Evolutionary conservation across 306 rosid species (phyloP).

Genomic region (Gynostemma pentaphyllum): DNA sequence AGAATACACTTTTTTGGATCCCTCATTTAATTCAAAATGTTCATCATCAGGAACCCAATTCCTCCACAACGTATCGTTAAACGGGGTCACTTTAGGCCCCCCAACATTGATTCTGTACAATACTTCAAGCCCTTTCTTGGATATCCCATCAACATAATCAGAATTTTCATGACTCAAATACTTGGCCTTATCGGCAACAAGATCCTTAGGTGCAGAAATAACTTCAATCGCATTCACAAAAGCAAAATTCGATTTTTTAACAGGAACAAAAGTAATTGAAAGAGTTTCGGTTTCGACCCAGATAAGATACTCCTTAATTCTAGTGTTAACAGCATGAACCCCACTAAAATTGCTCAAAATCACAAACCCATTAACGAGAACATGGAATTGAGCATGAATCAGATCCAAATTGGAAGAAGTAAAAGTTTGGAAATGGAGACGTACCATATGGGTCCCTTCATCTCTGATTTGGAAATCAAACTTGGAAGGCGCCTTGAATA

Average conservation of each 20-base stretch:
- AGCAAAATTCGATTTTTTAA: conserved; percentile 33
- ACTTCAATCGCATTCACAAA: conserved; percentile 90
- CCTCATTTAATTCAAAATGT: conserved; percentile 31
- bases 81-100: conserved; percentile 85
- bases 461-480: conserved; percentile 46
- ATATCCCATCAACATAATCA: conserved; percentile 30
- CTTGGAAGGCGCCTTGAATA: conserved; percentile 46
- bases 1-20: conserved; percentile 40
- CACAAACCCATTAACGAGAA: conserved; percentile 46
- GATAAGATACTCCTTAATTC: conserved; percentile 45
- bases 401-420: conserved; percentile 30
- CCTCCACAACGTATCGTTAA: conserved; percentile 82
- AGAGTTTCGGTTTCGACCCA: conserved; percentile 41
- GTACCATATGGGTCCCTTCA: conserved; percentile 70
- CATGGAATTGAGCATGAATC: conserved; percentile 42
- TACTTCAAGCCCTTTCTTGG: conserved; percentile 56
- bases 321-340: conserved; percentile 17
- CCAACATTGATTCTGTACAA: conserved; percentile 71
- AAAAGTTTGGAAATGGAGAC: conserved; percentile 61
- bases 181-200: conserved; percentile 49
- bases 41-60: conserved; percentile 79
- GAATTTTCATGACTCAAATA: conserved; percentile 18
- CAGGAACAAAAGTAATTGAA: conserved; percentile 47
- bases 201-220: conserved; percentile 83
- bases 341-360: conserved; percentile 33